phyloP scores from a whole-genome alignment of 2,329 filamentous ascomycete genomes.

The Rhinocladiella similis region DNA sequence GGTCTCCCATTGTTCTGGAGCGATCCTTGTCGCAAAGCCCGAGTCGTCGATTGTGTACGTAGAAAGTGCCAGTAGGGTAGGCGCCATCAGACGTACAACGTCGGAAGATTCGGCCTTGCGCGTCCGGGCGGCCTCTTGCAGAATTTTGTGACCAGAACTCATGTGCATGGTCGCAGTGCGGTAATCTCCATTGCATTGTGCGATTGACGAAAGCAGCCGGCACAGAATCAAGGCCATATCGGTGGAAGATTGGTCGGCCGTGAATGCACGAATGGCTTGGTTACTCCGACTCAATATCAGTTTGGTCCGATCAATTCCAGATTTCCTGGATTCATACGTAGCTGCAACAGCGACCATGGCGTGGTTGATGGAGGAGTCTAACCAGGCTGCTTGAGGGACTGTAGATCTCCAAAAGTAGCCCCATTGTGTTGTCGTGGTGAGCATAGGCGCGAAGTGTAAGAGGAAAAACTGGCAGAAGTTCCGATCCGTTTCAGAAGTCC shows the following conservation, averaged over 20 bases:
- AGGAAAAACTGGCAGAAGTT: constrained; percentile 7
- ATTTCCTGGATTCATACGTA: constrained; percentile 14
- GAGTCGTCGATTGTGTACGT: background rate
- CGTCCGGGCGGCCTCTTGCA: background rate
- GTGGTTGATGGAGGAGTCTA: constrained; percentile 14
- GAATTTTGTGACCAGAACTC: constrained; percentile 8
- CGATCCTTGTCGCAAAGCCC: background rate
- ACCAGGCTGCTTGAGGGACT: constrained; percentile 20
- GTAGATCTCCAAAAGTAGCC: constrained; percentile 12
- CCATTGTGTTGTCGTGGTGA: constrained; percentile 14
- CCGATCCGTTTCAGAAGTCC: background rate
- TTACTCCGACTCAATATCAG: constrained; percentile 7
- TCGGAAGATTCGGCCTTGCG: background rate
- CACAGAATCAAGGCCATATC: constrained; percentile 18
- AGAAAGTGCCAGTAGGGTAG: background rate
- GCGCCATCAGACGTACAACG: constrained; percentile 7
- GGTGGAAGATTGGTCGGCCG: constrained; percentile 2
- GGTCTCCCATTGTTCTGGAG: background rate
- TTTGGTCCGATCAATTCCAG: constrained; percentile 6
- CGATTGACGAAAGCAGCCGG: constrained; percentile 13
- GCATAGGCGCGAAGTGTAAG: constrained; percentile 7
- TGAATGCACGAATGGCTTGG: constrained; percentile 11
- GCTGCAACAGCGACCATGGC: constrained; percentile 20
- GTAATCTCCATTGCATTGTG: constrained; percentile 11
- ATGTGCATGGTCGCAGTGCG: constrained; percentile 14